These are phyloP conservation scores for Aspergillus piperis DNA, from an alignment of 2,329 filamentous ascomycete species.

Conservation along the genomic window DNA sequence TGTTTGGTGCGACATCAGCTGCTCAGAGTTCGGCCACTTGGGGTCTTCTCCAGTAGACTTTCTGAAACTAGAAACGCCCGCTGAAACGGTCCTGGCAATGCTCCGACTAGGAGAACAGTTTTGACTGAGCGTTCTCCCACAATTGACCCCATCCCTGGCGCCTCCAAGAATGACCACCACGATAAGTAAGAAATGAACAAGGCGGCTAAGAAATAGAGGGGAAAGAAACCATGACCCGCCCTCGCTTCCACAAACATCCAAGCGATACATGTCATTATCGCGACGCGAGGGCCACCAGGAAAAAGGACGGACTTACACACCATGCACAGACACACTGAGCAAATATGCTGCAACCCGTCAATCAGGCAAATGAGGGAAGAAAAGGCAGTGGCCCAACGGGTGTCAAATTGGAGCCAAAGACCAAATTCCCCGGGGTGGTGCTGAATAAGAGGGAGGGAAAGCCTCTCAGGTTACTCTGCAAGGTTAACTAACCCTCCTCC, in stretches of 20 bases:
- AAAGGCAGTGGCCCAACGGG: background rate
- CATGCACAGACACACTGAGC: conserved; percentile 18
- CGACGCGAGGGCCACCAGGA: background rate
- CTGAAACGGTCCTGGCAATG: no score
- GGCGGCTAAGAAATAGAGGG: no score
- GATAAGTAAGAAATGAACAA: background rate
- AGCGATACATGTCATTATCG: conserved; percentile 8
- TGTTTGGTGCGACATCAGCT: background rate
- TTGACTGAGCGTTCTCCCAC: no score
- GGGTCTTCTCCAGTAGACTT: no score
- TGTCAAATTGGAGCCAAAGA: no score
- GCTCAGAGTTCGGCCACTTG: no score
- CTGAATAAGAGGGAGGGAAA: conserved; percentile 14
- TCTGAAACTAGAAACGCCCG: no score
- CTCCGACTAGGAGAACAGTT: no score
- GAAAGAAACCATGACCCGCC: background rate
- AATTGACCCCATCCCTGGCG: background rate
- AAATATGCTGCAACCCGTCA: conserved; percentile 14
- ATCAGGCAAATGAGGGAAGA: conserved; percentile 2
- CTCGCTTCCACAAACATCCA: background rate
- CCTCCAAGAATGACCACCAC: background rate
- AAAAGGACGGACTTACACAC: conserved; percentile 15
- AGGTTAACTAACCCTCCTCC: conserved; percentile 13
- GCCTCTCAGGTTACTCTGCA: conserved; percentile 16
- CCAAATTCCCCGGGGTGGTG: conserved; percentile 13